Evolutionary conservation across 2,329 filamentous ascomycete species (phyloP).

Genomic region (Cadophora luteo-olivacea): DNA sequence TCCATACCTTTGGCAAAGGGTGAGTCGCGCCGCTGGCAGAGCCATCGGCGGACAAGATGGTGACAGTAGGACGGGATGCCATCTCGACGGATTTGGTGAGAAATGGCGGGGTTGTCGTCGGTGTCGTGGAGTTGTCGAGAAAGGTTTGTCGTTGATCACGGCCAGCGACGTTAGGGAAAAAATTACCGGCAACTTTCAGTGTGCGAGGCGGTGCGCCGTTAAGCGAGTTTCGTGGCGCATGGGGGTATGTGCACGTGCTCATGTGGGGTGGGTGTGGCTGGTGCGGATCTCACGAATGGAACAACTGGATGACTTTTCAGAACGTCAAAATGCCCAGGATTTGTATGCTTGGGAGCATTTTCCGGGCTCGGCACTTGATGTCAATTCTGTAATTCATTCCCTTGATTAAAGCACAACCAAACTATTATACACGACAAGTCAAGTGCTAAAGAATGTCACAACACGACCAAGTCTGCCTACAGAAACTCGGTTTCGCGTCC

Average conservation of each 20-base stretch:
- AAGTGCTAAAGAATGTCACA: too few relatives aligned
- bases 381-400: too few relatives aligned
- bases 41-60: conserved; percentile 96
- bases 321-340: too few relatives aligned
- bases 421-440: too few relatives aligned
- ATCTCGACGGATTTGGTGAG: conserved; percentile 55
- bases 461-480: too few relatives aligned
- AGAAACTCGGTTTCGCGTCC: too few relatives aligned
- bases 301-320: background rate
- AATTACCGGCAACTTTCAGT: conserved; percentile 1
- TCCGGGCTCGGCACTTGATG: too few relatives aligned
- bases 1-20: conserved; percentile 75
- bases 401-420: too few relatives aligned
- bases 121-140: conserved; percentile 27
- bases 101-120: conserved; percentile 37
- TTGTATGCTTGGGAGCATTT: too few relatives aligned
- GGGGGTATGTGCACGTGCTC: background rate
- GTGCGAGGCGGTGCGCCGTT: background rate
- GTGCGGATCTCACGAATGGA: background rate
- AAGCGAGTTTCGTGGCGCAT: conserved; percentile 17
- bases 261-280: conserved; percentile 1
- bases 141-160: conserved; percentile 5
- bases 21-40: conserved; percentile 86
- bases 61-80: conserved; percentile 97
- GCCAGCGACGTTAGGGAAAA: background rate